phyloP scores from a whole-genome alignment of 495 filamentous ascomycete species.

The Tuber magnatum region DNA sequence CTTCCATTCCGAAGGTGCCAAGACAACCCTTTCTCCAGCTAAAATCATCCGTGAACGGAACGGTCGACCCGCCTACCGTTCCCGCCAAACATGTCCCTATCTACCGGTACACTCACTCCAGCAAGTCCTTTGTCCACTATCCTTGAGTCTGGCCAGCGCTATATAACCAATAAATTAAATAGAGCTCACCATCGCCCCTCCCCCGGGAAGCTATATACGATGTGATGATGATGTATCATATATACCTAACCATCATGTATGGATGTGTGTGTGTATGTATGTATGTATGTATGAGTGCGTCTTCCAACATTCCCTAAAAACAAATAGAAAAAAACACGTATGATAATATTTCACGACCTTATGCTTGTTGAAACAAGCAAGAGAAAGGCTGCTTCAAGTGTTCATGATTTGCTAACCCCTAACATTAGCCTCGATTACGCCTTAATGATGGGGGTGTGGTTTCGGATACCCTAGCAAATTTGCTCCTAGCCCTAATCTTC shows the following conservation, averaged over 20 bases:
- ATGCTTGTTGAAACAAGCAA: neutral
- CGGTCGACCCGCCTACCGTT: too few relatives aligned
- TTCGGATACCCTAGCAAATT: constrained; percentile 55
- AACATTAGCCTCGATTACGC: neutral
- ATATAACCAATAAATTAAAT: neutral
- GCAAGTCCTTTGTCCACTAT: neutral
- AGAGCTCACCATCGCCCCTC: neutral
- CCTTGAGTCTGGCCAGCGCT: neutral
- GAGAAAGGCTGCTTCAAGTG: constrained; percentile 1
- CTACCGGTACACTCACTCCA: neutral
- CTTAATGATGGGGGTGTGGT: neutral
- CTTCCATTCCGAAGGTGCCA: too few relatives aligned
- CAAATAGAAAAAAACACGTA: neutral
- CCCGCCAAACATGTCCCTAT: too few relatives aligned
- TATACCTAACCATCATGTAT: neutral
- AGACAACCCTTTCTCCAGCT: too few relatives aligned
- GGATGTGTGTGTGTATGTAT: neutral
- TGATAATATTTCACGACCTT: neutral
- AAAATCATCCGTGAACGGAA: too few relatives aligned
- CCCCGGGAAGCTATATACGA: neutral
- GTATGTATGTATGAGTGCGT: neutral
- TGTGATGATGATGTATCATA: neutral
- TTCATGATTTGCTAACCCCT: constrained; percentile 24
- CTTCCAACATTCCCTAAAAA: neutral
- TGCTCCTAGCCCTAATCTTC: constrained; percentile 67